Base-by-base conservation (phyloP, 306 rosid species). In the Acacia confusa region DNA sequence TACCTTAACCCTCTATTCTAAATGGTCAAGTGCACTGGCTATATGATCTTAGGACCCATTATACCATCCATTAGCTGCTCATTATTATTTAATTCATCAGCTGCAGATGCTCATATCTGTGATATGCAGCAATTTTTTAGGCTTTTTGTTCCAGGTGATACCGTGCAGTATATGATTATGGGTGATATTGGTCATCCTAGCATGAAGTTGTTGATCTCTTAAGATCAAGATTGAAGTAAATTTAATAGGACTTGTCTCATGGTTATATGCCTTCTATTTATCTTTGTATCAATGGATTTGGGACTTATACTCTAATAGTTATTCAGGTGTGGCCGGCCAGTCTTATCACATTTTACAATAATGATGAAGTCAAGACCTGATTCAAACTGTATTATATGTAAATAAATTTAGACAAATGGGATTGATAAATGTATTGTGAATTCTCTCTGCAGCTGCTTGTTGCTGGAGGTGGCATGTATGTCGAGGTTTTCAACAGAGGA, bases 381-480 rank as follows among this genome's bases (percentile, higher is more conserved):
- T 27, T 76, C 75, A 76, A 65, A 74, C 19, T 81, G 77, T 40
- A 66, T 38, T 72, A 27, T 70, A 38, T 43, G 82, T 34, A 38
- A 53, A 61, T 82, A 76, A 71, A 27, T 69, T 73, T 68, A 38
- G 28, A 13, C n/a, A 22, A 38, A 34, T 36, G 70, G 38, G 17
- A 30, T 28, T 81, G 70, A 73, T 48, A 27, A 68, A 17, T 41
- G 61, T 74, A 60, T 72, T 20, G 15, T 86, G 4, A 20, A 40
- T n/a, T n/a, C 48, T n/a, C 16, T 17, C 5, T 70, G 38, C 92
- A 96, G 99, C 82, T 96, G 28, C 99, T 95, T 80, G 97, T 95
- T 85, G 96, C 99, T 77, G 98, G 99, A 70, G 99, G 99, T 58
- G 99, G 97, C 78, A 95, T 95, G 99, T 95, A 95, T 81, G 84